Percentiles rank a stretch among this genome's conserved stretches.
Conservation (phyloP, 2,329 filamentous ascomycete species). For the Aspergillus neotritici region DNA sequence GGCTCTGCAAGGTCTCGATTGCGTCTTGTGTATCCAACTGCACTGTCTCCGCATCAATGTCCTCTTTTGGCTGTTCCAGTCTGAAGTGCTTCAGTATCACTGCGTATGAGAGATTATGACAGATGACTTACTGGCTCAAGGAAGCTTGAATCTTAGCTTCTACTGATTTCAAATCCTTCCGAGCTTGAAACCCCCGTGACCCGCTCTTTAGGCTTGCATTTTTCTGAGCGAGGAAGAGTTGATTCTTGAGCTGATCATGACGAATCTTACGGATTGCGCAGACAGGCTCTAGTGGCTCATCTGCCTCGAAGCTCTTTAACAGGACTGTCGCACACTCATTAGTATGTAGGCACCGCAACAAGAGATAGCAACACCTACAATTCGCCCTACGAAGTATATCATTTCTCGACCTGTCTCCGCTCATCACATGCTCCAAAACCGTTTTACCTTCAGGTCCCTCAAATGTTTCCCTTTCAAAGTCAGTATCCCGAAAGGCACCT, state of each 20-base stretch:
- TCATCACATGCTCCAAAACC: constrained; percentile 63
- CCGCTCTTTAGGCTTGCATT: constrained; percentile 70
- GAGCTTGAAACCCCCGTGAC: constrained; percentile 65
- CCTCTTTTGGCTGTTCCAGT: constrained; percentile 49
- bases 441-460: constrained; percentile 31
- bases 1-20: constrained; percentile 61
- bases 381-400: constrained; percentile 58
- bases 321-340: constrained; percentile 40
- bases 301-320: constrained; percentile 54
- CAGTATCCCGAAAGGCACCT: too few relatives aligned
- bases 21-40: constrained; percentile 64
- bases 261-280: constrained; percentile 57
- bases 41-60: constrained; percentile 53
- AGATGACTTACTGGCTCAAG: constrained; percentile 42
- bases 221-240: constrained; percentile 65
- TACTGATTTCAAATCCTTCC: constrained; percentile 65
- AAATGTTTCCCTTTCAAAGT: background rate
- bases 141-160: constrained; percentile 63
- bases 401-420: constrained; percentile 46
- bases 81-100: constrained; percentile 14
- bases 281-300: constrained; percentile 54
- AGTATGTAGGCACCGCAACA: background rate
- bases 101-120: background rate
- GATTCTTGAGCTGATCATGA: constrained; percentile 57
- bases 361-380: constrained; percentile 36